Evolutionary conservation across 306 rosid genomes (phyloP).

Genomic region (Oemleria cerasiformis): DNA sequence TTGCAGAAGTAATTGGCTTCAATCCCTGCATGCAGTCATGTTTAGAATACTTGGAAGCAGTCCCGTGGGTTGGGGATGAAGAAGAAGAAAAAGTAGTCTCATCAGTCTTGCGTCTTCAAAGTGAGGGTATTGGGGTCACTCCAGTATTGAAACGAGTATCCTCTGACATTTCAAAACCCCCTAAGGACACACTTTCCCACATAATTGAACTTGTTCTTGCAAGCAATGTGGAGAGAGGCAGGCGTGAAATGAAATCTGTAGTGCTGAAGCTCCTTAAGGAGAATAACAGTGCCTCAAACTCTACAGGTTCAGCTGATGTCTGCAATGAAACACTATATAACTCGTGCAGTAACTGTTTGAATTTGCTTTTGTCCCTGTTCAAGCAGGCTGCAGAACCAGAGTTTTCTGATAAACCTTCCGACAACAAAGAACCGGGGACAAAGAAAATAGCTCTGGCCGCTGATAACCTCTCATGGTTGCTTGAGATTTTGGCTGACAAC

Average conservation of each 20-base stretch:
- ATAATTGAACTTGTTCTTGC: conserved; percentile 77
- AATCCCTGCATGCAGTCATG: conserved; percentile 73
- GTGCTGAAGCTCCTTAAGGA: conserved; percentile 86
- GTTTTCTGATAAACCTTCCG: conserved; percentile 34
- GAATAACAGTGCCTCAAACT: conserved; percentile 49
- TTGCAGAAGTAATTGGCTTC: conserved; percentile 82
- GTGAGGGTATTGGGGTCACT: conserved; percentile 63
- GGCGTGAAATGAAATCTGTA: conserved; percentile 83
- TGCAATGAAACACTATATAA: conserved; percentile 55
- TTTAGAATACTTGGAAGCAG: conserved; percentile 92
- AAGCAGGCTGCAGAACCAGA: conserved; percentile 62
- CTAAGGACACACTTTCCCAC: conserved; percentile 67
- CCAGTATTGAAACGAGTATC: conserved; percentile 89
- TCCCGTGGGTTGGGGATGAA: conserved; percentile 93
- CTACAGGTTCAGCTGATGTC: conserved; percentile 46
- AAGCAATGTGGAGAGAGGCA: conserved; percentile 85
- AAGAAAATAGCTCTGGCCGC: conserved; percentile 75
- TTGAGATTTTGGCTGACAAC: conserved; percentile 75
- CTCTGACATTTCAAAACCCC: conserved; percentile 51
- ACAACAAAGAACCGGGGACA: conserved; percentile 46
- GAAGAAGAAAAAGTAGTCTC: conserved; percentile 90
- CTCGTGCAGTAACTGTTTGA: conserved; percentile 62
- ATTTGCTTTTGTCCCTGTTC: conserved; percentile 57
- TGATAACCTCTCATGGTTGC: conserved; percentile 84
- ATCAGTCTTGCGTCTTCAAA: conserved; percentile 65